Evolutionary conservation across 1,284 basidiomycete genomes (phyloP).

Genomic region (Golubevia sp.): DNA sequence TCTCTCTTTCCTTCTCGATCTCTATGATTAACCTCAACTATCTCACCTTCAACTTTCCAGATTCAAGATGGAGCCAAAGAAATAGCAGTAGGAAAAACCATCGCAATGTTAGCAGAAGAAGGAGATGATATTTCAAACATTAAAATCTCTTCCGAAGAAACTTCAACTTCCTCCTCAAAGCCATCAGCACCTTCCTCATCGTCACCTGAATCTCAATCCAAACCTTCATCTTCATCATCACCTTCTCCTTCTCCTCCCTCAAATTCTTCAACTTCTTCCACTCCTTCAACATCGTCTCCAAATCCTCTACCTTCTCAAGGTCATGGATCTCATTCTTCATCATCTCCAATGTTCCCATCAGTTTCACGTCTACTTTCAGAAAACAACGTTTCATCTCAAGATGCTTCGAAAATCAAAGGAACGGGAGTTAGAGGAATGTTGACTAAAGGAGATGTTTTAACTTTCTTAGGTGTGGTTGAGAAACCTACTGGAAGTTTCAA

Average conservation of each 20-base stretch:
- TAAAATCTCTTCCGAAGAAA: constrained; percentile 36
- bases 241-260: constrained; percentile 5
- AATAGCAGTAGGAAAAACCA: constrained; percentile 60
- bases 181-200: constrained; percentile 12
- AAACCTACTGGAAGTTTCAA: constrained; percentile 46
- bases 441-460: constrained; percentile 64
- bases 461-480: constrained; percentile 54
- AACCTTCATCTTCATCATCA: constrained; percentile 3
- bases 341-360: constrained; percentile 53
- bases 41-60: constrained; percentile 15
- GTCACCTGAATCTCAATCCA: constrained; percentile 5
- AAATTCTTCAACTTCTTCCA: constrained; percentile 5
- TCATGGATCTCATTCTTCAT: constrained; percentile 10
- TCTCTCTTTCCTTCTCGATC: constrained; percentile 19
- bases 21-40: not conserved
- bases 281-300: not conserved
- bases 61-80: constrained; percentile 53
- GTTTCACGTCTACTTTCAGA: constrained; percentile 57
- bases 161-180: constrained; percentile 3
- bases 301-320: not conserved
- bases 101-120: constrained; percentile 63
- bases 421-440: constrained; percentile 62
- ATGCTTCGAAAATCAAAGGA: constrained; percentile 60
- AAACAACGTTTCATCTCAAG: constrained; percentile 40
- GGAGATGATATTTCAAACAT: constrained; percentile 62